These are phyloP conservation scores for Neurospora sp. DNA, from an alignment of 495 filamentous ascomycete genomes.

Conservation along the genomic window DNA sequence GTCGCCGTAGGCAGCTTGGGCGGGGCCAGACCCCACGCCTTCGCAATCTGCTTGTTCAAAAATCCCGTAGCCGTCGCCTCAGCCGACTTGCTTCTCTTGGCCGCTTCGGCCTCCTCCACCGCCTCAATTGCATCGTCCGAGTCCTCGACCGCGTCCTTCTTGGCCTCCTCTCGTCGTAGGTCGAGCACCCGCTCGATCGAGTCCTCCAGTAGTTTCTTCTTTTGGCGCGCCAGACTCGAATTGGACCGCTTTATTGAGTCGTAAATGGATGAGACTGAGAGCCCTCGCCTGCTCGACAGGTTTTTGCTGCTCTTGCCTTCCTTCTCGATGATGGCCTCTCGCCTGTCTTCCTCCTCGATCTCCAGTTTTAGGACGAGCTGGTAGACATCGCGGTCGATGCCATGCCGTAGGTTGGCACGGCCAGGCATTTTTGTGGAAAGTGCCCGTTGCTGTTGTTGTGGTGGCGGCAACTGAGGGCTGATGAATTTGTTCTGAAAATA, in stretches of 20 bases:
- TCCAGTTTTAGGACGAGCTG: constrained; percentile 64
- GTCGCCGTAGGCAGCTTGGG: constrained; percentile 25
- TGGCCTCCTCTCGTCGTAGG: constrained; percentile 56
- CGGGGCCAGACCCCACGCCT: constrained; percentile 47
- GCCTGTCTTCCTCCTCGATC: constrained; percentile 31
- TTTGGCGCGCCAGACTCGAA: constrained; percentile 68
- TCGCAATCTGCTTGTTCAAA: constrained; percentile 30
- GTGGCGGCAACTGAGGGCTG: background rate
- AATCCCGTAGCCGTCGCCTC: constrained; percentile 15
- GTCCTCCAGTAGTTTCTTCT: constrained; percentile 70
- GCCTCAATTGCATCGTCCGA: constrained; percentile 59
- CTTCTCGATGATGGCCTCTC: constrained; percentile 6
- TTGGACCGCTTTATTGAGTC: constrained; percentile 73
- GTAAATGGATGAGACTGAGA: constrained; percentile 57
- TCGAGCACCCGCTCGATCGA: constrained; percentile 77
- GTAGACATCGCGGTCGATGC: constrained; percentile 44
- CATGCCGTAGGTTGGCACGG: constrained; percentile 12
- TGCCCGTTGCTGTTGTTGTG: background rate
- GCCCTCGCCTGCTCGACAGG: constrained; percentile 5
- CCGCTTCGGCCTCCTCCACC: constrained; percentile 35
- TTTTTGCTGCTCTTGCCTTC: constrained; percentile 1
- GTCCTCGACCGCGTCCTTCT: constrained; percentile 41
- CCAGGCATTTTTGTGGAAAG: constrained; percentile 5
- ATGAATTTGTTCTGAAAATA: background rate
- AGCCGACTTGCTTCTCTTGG: constrained; percentile 9